Percentiles rank a stretch among this genome's conserved stretches.
These are phyloP conservation scores for Hevea brasiliensis DNA, from an alignment of 345 rosid species.

Conservation along the genomic window DNA sequence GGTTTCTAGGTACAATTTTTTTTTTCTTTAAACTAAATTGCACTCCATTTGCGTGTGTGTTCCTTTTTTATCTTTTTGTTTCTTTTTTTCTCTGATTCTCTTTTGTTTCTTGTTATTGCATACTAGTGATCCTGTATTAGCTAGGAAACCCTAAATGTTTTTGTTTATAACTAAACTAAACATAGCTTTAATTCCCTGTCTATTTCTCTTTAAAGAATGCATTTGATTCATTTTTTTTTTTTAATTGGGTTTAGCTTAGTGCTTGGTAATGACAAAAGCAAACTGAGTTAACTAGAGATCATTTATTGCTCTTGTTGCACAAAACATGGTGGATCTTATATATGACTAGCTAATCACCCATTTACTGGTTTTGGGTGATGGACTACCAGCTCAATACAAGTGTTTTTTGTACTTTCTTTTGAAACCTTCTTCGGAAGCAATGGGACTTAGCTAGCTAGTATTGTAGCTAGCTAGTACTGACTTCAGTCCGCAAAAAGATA, in stretches of 20 bases:
- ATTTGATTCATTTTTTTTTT: background rate
- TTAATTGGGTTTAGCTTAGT: no score
- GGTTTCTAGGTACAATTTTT: conserved; percentile 76
- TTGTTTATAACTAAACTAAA: no score
- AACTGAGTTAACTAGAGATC: no score
- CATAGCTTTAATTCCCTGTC: no score
- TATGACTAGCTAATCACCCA: background rate
- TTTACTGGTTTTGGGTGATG: background rate
- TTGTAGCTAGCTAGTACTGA: no score
- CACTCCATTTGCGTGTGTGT: no score
- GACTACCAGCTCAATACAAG: background rate
- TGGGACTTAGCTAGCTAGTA: no score
- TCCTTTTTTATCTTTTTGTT: no score
- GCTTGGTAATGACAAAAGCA: background rate
- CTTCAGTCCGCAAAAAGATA: no score
- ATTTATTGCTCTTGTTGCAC: background rate
- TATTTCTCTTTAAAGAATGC: background rate
- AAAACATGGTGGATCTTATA: background rate
- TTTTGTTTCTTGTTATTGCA: background rate
- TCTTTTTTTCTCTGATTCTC: no score
- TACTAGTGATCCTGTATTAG: background rate
- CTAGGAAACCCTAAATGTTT: conserved; percentile 21
- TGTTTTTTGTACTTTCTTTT: background rate
- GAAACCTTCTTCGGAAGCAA: no score
- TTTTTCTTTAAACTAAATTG: no score